These are phyloP conservation scores for Nigrospora oryzae DNA, from an alignment of 2,329 filamentous ascomycete genomes.

Conservation along the genomic window DNA sequence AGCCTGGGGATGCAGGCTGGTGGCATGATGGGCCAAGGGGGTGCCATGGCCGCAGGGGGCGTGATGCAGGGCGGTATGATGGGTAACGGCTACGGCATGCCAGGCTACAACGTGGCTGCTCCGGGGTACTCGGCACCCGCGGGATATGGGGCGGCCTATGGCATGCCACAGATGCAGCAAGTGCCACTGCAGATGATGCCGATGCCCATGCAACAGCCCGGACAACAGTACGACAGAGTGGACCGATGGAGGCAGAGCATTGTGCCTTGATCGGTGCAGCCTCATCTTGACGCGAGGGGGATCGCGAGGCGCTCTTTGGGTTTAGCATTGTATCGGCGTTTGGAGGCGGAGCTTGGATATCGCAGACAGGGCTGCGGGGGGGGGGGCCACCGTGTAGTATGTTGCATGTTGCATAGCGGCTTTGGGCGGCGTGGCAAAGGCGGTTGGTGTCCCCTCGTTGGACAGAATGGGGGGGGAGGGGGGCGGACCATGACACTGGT, in stretches of 20 bases:
- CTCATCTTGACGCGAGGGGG: no score
- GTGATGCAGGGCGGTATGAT: constrained; percentile 6
- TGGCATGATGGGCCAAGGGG: background rate
- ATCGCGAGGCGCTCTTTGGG: no score
- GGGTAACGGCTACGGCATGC: constrained; percentile 12
- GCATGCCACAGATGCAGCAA: constrained; percentile 6
- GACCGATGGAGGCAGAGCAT: constrained; percentile 24
- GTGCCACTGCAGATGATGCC: constrained; percentile 6
- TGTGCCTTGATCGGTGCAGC: constrained; percentile 8
- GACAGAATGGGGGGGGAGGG: no score
- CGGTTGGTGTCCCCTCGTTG: no score
- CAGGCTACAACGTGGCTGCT: constrained; percentile 4
- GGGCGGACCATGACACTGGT: no score
- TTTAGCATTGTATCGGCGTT: no score
- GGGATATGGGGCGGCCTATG: constrained; percentile 9
- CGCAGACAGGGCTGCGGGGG: no score
- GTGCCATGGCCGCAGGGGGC: background rate
- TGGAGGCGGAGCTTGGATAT: no score
- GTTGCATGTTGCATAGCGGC: no score
- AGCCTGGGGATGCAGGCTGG: background rate
- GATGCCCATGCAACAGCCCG: constrained; percentile 14
- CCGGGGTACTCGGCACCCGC: constrained; percentile 6
- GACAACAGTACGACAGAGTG: constrained; percentile 19
- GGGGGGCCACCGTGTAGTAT: no score
- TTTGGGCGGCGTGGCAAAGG: no score